Conservation (phyloP, 2,329 filamentous ascomycete species). For the Akanthomyces dipterigenus region DNA sequence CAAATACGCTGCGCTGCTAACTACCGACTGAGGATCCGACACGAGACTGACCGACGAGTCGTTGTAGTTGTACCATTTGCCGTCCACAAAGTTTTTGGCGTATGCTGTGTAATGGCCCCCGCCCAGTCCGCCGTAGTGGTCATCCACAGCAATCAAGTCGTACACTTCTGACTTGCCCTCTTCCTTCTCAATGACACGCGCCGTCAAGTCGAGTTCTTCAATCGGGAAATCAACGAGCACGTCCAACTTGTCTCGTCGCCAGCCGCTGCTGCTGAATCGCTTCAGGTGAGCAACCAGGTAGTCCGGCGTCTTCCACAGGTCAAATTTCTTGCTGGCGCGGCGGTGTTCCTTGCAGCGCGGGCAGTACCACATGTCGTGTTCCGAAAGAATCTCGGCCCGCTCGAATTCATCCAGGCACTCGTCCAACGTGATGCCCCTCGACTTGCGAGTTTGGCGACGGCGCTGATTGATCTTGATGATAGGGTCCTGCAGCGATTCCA, state of each 20-base stretch:
- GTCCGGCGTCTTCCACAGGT: constrained; percentile 94
- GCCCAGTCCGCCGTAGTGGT: constrained; percentile 87
- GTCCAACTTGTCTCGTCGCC: constrained; percentile 84
- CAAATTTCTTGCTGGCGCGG: constrained; percentile 90
- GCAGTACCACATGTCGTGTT: constrained; percentile 97
- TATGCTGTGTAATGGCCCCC: constrained; percentile 95
- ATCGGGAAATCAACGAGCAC: constrained; percentile 87
- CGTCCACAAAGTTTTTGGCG: constrained; percentile 85
- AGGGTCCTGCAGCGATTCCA: constrained; percentile 51
- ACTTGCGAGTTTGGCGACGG: constrained; percentile 48
- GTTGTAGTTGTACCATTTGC: constrained; percentile 94
- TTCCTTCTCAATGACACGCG: constrained; percentile 71
- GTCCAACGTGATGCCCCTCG: constrained; percentile 69
- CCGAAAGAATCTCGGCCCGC: constrained; percentile 85
- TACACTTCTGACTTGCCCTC: constrained; percentile 79
- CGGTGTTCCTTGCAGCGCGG: constrained; percentile 91
- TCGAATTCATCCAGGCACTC: constrained; percentile 94
- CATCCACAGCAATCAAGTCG: constrained; percentile 91
- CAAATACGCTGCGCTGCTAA: constrained; percentile 78
- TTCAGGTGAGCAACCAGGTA: constrained; percentile 94
- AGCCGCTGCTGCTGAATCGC: constrained; percentile 80
- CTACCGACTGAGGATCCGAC: constrained; percentile 53
- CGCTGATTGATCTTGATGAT: constrained; percentile 59
- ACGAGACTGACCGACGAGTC: constrained; percentile 66
- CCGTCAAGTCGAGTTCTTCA: constrained; percentile 74